These are phyloP conservation scores for Fraxinus angustifolia DNA, from an alignment of 305 asterid species.

Conservation along the genomic window DNA sequence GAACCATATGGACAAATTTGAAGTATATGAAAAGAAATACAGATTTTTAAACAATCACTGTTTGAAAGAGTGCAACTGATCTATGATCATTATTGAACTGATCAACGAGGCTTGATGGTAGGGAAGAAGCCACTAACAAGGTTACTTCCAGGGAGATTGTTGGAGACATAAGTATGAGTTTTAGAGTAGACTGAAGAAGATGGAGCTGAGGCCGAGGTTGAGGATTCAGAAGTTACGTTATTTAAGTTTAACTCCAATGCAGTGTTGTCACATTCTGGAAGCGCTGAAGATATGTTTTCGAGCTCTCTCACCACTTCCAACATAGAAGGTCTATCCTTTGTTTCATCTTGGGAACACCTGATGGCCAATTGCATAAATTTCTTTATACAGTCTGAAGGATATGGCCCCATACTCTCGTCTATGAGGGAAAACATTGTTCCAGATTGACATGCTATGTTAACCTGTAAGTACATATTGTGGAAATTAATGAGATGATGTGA, in stretches of 20 bases:
- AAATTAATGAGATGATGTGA: background rate
- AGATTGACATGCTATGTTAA: slow-evolving; percentile 54
- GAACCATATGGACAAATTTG: background rate
- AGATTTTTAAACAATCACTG: background rate
- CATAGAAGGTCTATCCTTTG: slow-evolving; percentile 65
- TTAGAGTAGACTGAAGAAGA: slow-evolving; percentile 32
- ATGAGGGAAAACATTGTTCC: slow-evolving; percentile 62
- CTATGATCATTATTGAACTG: background rate
- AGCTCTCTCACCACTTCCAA: slow-evolving; percentile 77
- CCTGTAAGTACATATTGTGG: slow-evolving; percentile 34
- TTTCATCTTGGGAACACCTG: slow-evolving; percentile 66
- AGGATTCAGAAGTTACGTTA: slow-evolving; percentile 24
- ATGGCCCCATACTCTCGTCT: slow-evolving; percentile 75
- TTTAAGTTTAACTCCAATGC: slow-evolving; percentile 15
- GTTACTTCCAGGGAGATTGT: slow-evolving; percentile 47
- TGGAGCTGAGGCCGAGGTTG: slow-evolving; percentile 30
- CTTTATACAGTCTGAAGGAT: slow-evolving; percentile 58
- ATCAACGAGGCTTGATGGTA: slow-evolving; percentile 56
- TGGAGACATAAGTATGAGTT: slow-evolving; percentile 35
- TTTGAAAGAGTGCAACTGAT: background rate
- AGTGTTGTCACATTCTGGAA: slow-evolving; percentile 39
- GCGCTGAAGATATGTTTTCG: slow-evolving; percentile 48
- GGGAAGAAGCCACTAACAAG: slow-evolving; percentile 55
- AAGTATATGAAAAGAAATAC: background rate
- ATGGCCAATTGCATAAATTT: slow-evolving; percentile 62